Evolutionary conservation across 1,139 yeast species (phyloP).

Genomic region (Blastobotrys proliferans): DNA sequence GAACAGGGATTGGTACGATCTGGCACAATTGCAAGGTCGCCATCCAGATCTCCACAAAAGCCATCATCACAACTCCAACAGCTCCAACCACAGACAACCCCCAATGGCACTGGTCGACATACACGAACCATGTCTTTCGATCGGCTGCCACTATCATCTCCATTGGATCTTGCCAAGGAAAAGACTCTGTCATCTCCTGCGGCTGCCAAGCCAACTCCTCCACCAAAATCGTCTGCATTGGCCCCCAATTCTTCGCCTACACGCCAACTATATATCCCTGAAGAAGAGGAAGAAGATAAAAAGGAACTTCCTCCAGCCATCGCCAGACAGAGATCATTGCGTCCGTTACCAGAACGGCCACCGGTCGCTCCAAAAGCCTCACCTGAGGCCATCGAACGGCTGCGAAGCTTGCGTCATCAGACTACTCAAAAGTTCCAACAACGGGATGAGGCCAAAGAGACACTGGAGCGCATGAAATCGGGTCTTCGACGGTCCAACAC

Average conservation of each 20-base stretch:
- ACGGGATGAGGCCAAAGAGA: constrained; percentile 24
- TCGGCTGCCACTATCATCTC: constrained; percentile 9
- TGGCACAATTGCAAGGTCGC: constrained; percentile 17
- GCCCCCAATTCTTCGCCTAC: constrained; percentile 1
- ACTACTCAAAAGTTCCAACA: constrained; percentile 25
- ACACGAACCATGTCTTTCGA: constrained; percentile 10
- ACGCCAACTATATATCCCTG: not conserved
- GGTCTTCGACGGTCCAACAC: constrained; percentile 25
- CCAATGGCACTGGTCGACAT: not conserved
- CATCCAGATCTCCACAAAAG: constrained; percentile 14
- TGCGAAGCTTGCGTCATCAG: constrained; percentile 24
- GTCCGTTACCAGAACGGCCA: constrained; percentile 13
- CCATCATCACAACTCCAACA: not conserved
- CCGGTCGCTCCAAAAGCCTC: constrained; percentile 8
- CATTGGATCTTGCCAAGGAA: constrained; percentile 9
- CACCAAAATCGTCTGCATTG: not conserved
- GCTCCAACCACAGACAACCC: not conserved
- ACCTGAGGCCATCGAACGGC: constrained; percentile 25
- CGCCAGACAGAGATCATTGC: constrained; percentile 9
- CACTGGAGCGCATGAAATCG: constrained; percentile 21
- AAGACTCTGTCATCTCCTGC: not conserved
- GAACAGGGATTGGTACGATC: constrained; percentile 15
- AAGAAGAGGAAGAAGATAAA: not conserved
- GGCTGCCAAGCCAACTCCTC: constrained; percentile 1
- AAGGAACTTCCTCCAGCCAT: constrained; percentile 17